phyloP scores from a whole-genome alignment of 495 filamentous ascomycete species.

The Xylaria acuta region DNA sequence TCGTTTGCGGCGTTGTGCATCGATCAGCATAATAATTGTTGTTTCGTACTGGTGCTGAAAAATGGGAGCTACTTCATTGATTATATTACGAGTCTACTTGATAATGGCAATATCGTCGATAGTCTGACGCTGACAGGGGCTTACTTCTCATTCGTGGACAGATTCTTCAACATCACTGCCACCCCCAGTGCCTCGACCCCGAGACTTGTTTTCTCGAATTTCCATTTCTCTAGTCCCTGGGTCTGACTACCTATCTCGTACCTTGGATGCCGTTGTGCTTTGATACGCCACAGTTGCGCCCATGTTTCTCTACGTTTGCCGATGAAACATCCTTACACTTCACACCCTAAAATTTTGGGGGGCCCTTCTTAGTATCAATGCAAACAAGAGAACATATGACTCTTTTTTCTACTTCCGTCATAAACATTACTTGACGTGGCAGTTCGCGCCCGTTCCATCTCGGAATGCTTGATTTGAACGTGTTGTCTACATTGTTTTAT shows the following conservation, averaged over 20 bases:
- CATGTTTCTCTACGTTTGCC: neutral
- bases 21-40: neutral
- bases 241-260: neutral
- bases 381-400: constrained; percentile 18
- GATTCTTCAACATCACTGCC: constrained; percentile 10
- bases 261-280: neutral
- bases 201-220: neutral
- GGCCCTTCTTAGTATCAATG: neutral
- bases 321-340: neutral
- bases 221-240: constrained; percentile 11
- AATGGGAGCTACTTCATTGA: neutral
- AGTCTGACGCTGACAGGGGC: neutral
- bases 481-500: neutral
- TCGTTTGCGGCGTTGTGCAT: neutral
- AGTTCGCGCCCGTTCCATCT: neutral
- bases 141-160: neutral
- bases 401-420: constrained; percentile 24
- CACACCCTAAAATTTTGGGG: neutral
- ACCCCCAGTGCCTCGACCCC: constrained; percentile 13
- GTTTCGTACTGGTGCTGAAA: neutral
- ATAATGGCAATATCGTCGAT: neutral
- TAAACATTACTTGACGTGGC: constrained; percentile 18
- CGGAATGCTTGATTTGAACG: neutral
- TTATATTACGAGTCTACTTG: neutral
- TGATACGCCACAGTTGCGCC: constrained; percentile 3